A percentile compares a stretch with the other conserved stretches of the same genome.
Conservation (phyloP, 116 monocot species). For the Cymodocea nodosa region DNA sequence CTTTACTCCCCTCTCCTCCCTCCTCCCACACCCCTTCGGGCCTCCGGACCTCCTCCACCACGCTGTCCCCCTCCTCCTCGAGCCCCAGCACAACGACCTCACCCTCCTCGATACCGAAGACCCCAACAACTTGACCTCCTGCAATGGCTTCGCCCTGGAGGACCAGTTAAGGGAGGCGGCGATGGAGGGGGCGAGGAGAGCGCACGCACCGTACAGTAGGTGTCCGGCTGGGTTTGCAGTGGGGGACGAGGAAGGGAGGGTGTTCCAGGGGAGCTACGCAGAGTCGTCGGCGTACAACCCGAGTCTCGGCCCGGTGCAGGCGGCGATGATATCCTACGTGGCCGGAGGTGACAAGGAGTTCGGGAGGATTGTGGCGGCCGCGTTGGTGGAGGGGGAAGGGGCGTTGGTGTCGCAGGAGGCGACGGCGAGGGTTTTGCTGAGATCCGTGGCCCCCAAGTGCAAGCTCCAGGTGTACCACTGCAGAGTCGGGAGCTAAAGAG, state of each 20-base stretch:
- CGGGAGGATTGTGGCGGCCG: conserved; percentile 34
- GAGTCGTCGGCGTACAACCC: conserved; percentile 97
- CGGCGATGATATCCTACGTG: conserved; percentile 54
- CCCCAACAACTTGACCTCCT: not conserved
- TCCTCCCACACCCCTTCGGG: conserved; percentile 69
- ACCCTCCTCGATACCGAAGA: conserved; percentile 32
- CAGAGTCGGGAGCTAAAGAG: not conserved
- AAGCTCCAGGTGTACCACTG: conserved; percentile 34
- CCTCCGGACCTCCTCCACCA: conserved; percentile 59
- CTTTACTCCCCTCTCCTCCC: conserved; percentile 31
- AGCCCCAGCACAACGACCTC: conserved; percentile 47
- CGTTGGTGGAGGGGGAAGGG: conserved; percentile 51
- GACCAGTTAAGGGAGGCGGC: conserved; percentile 36
- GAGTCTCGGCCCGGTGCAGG: conserved; percentile 71
- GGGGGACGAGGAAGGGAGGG: conserved; percentile 48
- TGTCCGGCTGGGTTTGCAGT: conserved; percentile 73
- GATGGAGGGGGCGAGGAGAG: conserved; percentile 32
- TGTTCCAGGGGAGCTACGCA: conserved; percentile 51
- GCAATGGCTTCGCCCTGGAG: conserved; percentile 9
- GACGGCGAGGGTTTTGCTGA: conserved; percentile 48
- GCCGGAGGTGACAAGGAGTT: conserved; percentile 28
- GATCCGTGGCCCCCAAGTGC: conserved; percentile 42
- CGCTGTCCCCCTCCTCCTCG: conserved; percentile 55
- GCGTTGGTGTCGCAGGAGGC: conserved; percentile 56
- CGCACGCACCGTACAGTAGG: conserved; percentile 86